Conservation (phyloP, 164 flowering plant genomes). For the Nelumbo lutea region DNA sequence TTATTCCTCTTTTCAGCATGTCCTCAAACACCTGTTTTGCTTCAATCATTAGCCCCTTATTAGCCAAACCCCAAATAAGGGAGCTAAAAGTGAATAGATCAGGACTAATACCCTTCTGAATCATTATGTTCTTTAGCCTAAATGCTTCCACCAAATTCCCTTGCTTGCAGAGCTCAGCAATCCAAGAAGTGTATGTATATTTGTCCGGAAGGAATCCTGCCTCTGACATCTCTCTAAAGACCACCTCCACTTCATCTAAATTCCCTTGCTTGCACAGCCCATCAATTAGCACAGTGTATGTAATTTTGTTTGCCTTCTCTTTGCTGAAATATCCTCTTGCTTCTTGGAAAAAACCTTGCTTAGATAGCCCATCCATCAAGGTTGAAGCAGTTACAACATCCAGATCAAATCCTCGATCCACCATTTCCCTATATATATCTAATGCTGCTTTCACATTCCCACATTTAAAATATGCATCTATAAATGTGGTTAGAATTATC, state of each 20-base stretch:
- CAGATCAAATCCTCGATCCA: conserved; percentile 27
- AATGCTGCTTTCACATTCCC: conserved; percentile 29
- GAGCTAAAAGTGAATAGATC: conserved; percentile 34
- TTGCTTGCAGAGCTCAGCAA: conserved; percentile 24
- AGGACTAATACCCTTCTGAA: conserved; percentile 24
- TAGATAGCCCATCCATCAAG: conserved; percentile 34
- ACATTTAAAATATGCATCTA: conserved; percentile 33
- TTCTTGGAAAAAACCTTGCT: conserved; percentile 27
- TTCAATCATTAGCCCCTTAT: conserved; percentile 38
- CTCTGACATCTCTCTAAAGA: conserved; percentile 30
- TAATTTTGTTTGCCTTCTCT: conserved; percentile 28
- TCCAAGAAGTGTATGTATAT: conserved; percentile 32
- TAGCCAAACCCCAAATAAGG: conserved; percentile 34
- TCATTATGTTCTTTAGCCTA: conserved; percentile 35
- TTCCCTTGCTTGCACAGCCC: conserved; percentile 32
- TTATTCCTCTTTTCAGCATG: conserved; percentile 31
- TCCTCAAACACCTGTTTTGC: conserved; percentile 37
- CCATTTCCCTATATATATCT: conserved; percentile 19
- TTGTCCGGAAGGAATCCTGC: conserved; percentile 33
- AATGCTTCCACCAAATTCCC: conserved; percentile 37
- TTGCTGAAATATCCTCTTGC: conserved; percentile 23
- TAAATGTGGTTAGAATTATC: conserved; percentile 26
- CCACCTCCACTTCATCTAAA: conserved; percentile 21
- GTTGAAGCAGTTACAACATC: conserved; percentile 30
- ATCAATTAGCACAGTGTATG: conserved; percentile 33